Evolutionary conservation across 768 basidiomycete genomes (phyloP).

Genomic region (Trametes maxima): DNA sequence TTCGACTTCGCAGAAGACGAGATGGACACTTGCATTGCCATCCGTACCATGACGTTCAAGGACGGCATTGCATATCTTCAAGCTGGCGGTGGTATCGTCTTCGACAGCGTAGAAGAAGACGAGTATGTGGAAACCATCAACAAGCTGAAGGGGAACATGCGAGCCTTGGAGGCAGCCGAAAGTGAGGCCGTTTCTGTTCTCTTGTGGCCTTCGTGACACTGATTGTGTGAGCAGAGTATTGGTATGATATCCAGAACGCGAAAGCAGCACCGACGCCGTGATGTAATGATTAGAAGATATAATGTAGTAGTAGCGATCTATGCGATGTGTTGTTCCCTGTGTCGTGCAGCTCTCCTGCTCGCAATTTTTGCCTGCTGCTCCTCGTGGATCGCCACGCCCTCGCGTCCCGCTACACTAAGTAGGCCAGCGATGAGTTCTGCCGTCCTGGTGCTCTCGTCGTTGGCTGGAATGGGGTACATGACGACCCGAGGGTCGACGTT

Average conservation of each 20-base stretch:
- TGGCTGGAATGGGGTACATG: slow-evolving; percentile 98
- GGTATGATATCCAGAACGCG: slow-evolving; percentile 62
- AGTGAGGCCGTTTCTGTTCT: slow-evolving; percentile 51
- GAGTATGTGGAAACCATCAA: slow-evolving; percentile 96
- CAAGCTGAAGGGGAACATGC: slow-evolving; percentile 86
- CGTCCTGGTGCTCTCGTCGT: slow-evolving; percentile 90
- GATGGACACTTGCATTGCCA: slow-evolving; percentile 99
- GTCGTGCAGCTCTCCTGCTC: slow-evolving; percentile 9
- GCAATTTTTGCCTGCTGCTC: slow-evolving; percentile 31
- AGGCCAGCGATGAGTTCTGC: slow-evolving; percentile 91
- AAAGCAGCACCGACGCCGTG: slow-evolving; percentile 8
- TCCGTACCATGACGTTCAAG: slow-evolving; percentile 97
- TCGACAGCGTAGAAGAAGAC: slow-evolving; percentile 96
- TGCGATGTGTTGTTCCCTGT: slow-evolving; percentile 5
- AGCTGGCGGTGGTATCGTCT: slow-evolving; percentile 97
- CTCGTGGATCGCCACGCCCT: slow-evolving; percentile 57
- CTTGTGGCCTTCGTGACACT: slow-evolving; percentile 16
- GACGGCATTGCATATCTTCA: slow-evolving; percentile 89
- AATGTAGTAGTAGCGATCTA: slow-evolving; percentile 21
- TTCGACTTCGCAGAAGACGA: slow-evolving; percentile 94
- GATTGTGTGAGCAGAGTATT: slow-evolving; percentile 54
- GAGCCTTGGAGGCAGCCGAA: slow-evolving; percentile 86
- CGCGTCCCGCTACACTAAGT: slow-evolving; percentile 83
- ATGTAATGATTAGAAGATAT: slow-evolving; percentile 20
- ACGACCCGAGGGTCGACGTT: slow-evolving; percentile 95